A percentile compares a stretch with the other conserved stretches of the same genome.
Evolutionary conservation across 768 basidiomycete species (phyloP).

Genomic region (Lanmaoa pseudosensibilis): DNA sequence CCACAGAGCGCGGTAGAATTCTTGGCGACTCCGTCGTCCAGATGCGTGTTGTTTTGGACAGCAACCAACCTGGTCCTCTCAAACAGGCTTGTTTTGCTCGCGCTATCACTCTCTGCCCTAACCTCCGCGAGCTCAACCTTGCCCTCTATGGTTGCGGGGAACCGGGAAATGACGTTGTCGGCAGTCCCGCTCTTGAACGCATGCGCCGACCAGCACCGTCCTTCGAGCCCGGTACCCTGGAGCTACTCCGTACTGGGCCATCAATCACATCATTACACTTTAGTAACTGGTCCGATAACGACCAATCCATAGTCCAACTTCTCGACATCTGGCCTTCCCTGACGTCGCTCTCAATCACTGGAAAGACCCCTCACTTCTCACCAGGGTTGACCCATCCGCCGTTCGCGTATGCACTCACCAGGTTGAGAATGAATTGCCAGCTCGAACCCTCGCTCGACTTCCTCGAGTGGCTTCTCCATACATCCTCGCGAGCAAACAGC

Average conservation of each 20-base stretch:
- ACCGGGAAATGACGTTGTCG: constrained; percentile 51
- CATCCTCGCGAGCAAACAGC: constrained; percentile 44
- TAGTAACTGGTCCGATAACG: constrained; percentile 71
- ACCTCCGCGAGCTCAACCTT: constrained; percentile 54
- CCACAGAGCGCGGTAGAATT: constrained; percentile 46
- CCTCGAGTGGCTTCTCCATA: constrained; percentile 67
- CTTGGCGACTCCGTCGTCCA: constrained; percentile 54
- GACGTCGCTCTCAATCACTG: constrained; percentile 55
- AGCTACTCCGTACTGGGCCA: constrained; percentile 55
- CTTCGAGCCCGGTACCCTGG: constrained; percentile 52
- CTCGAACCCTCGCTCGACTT: constrained; percentile 60
- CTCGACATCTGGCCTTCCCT: constrained; percentile 64
- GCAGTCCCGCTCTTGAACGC: constrained; percentile 46
- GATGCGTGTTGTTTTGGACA: constrained; percentile 60
- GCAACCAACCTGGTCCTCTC: constrained; percentile 63
- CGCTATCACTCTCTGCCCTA: constrained; percentile 59
- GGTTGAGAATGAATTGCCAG: constrained; percentile 67
- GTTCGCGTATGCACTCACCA: constrained; percentile 46
- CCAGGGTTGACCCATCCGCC: constrained; percentile 40
- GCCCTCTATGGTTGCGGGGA: constrained; percentile 58
- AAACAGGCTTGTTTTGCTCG: constrained; percentile 56
- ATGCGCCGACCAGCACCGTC: constrained; percentile 52
- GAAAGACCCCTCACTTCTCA: constrained; percentile 53
- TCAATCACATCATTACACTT: constrained; percentile 54
- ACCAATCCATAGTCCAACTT: constrained; percentile 55